Percentiles rank a stretch among this genome's conserved stretches.
Evolutionary conservation across 805 yeast genomes (phyloP).

Genomic region (Ogataea wickerhamii): DNA sequence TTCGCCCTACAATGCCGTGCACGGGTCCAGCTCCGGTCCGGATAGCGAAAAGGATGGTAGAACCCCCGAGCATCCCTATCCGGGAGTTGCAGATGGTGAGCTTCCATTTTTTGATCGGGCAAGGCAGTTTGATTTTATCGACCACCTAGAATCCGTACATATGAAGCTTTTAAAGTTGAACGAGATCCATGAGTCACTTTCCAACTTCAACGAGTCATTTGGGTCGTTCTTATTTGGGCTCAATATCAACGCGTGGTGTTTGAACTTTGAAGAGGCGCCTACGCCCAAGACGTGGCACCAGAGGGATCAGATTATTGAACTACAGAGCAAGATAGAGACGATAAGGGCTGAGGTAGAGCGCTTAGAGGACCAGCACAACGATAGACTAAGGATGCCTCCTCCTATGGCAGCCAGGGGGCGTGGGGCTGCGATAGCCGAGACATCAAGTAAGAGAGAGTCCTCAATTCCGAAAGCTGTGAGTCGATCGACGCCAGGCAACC

Average conservation of each 20-base stretch:
- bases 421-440: background rate
- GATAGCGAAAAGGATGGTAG: conserved; percentile 6
- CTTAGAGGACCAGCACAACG: conserved; percentile 11
- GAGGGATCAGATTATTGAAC: conserved; percentile 15
- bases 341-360: conserved; percentile 14
- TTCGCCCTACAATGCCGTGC: conserved; percentile 17
- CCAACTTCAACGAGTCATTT: conserved; percentile 71
- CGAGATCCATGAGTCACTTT: conserved; percentile 57
- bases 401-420: conserved; percentile 10
- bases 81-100: conserved; percentile 10
- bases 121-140: conserved; percentile 18
- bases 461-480: conserved; percentile 17
- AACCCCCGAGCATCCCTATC: background rate
- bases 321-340: conserved; percentile 17
- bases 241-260: conserved; percentile 85
- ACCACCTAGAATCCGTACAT: conserved; percentile 37
- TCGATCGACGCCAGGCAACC: conserved; percentile 2
- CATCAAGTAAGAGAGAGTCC: conserved; percentile 13
- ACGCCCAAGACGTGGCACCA: conserved; percentile 21
- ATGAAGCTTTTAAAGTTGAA: conserved; percentile 55
- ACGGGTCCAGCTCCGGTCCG: background rate
- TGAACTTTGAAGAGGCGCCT: conserved; percentile 50
- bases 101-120: conserved; percentile 22
- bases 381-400: conserved; percentile 25
- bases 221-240: conserved; percentile 71